Percentiles rank a stretch among this genome's conserved stretches.
Evolutionary conservation across 1,139 yeast genomes (phyloP).

Genomic region (Saccharomyces hybrid): DNA sequence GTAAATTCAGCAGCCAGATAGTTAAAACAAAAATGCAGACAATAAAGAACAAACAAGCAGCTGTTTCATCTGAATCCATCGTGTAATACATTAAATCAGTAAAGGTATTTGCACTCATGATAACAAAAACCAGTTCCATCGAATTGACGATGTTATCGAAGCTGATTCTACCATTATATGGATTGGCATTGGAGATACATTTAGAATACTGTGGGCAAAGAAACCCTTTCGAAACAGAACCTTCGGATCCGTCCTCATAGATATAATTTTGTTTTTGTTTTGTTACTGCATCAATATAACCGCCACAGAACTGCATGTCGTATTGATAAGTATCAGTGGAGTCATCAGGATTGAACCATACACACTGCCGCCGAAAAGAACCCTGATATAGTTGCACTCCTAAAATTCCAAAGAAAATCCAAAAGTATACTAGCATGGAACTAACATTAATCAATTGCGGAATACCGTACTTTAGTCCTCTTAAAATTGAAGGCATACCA

Average conservation of each 20-base stretch:
- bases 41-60: conserved; percentile 72
- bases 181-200: conserved; percentile 66
- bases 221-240: conserved; percentile 59
- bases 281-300: conserved; percentile 47
- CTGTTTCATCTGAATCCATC: conserved; percentile 77
- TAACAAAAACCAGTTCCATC: conserved; percentile 76
- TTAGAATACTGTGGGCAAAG: conserved; percentile 71
- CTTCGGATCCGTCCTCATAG: conserved; percentile 39
- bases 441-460: conserved; percentile 70
- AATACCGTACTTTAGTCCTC: conserved; percentile 64
- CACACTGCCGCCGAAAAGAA: conserved; percentile 77
- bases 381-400: conserved; percentile 88
- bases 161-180: conserved; percentile 62
- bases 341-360: conserved; percentile 75
- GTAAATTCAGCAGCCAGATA: conserved; percentile 78
- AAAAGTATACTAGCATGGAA: conserved; percentile 69
- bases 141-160: conserved; percentile 83
- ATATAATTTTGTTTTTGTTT: conserved; percentile 48
- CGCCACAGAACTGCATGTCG: conserved; percentile 70
- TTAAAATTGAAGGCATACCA: conserved; percentile 68
- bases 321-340: conserved; percentile 51
- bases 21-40: conserved; percentile 64
- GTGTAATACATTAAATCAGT: conserved; percentile 83
- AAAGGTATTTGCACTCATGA: conserved; percentile 87
- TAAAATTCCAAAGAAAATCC: conserved; percentile 74